Evolutionary conservation across 257 asterid genomes (phyloP).

Genomic region (Solanum appendiculatum): DNA sequence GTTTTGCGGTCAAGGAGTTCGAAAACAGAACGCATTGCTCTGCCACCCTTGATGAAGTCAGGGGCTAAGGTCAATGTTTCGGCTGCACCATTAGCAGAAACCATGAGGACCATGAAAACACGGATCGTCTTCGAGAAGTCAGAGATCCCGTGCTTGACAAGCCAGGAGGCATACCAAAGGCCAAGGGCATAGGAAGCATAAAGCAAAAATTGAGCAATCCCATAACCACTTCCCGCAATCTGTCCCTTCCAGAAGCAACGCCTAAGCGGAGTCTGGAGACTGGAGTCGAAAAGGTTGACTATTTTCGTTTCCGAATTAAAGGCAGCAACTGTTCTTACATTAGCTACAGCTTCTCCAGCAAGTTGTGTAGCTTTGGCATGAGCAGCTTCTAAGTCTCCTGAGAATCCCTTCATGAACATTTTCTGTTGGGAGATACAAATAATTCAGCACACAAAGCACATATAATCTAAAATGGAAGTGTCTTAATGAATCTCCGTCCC

Average conservation of each 20-base stretch:
- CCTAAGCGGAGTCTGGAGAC: constrained; percentile 52
- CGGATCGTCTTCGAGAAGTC: constrained; percentile 88
- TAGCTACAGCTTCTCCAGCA: constrained; percentile 94
- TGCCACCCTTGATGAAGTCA: constrained; percentile 80
- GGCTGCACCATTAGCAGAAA: constrained; percentile 86
- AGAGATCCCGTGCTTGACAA: constrained; percentile 81
- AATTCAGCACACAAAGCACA: neutral
- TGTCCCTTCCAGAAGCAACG: constrained; percentile 97
- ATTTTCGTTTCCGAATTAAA: constrained; percentile 73
- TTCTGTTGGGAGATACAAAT: constrained; percentile 32
- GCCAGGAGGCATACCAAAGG: constrained; percentile 93
- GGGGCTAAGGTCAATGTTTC: constrained; percentile 90
- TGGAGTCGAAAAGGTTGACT: constrained; percentile 45
- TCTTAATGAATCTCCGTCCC: neutral
- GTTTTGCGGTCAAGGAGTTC: constrained; percentile 79
- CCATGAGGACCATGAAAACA: constrained; percentile 93
- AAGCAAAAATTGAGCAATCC: constrained; percentile 74
- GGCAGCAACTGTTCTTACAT: constrained; percentile 82
- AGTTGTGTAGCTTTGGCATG: constrained; percentile 86
- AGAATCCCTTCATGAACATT: constrained; percentile 94
- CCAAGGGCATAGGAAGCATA: constrained; percentile 86
- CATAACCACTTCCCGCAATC: constrained; percentile 80
- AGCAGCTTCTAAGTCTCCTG: constrained; percentile 88
- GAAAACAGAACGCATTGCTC: constrained; percentile 82
- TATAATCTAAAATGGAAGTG: neutral